Percentiles rank a stretch among this genome's conserved stretches.
Conservation (phyloP, 768 basidiomycete genomes). For the Hypholoma sublateritium region DNA sequence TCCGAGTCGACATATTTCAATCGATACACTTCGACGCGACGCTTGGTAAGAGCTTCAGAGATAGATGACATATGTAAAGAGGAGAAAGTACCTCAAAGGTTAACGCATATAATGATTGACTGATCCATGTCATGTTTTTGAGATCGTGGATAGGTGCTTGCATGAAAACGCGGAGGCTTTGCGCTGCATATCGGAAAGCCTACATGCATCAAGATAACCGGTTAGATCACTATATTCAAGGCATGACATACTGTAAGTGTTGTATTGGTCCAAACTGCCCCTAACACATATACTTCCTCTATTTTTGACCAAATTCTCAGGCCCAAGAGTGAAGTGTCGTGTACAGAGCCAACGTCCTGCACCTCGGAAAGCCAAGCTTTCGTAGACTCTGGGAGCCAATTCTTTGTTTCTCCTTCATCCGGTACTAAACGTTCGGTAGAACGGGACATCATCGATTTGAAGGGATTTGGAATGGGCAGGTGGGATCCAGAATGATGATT, state of each 20-base stretch:
- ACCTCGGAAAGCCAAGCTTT: slow-evolving; percentile 20
- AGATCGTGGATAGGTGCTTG: slow-evolving; percentile 24
- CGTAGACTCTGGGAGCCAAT: slow-evolving; percentile 1
- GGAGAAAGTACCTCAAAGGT: slow-evolving; percentile 34
- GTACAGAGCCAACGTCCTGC: slow-evolving; percentile 21
- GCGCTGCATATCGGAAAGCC: slow-evolving; percentile 38
- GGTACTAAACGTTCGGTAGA: slow-evolving; percentile 45
- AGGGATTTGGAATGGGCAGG: slow-evolving; percentile 56
- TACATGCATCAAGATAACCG: slow-evolving; percentile 14
- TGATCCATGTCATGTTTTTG: slow-evolving; percentile 36
- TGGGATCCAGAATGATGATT: slow-evolving; percentile 21
- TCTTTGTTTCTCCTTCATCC: slow-evolving; percentile 13
- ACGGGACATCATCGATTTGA: slow-evolving; percentile 53
- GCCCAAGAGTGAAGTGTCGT: slow-evolving; percentile 18
- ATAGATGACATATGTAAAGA: background rate
- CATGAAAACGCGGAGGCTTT: slow-evolving; percentile 29
- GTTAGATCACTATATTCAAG: background rate
- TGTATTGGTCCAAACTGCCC: slow-evolving; percentile 47
- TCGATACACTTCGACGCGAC: slow-evolving; percentile 36
- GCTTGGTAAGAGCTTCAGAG: slow-evolving; percentile 24
- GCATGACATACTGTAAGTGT: slow-evolving; percentile 37
- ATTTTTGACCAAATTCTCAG: slow-evolving; percentile 20
- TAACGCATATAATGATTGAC: slow-evolving; percentile 37
- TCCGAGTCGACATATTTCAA: slow-evolving; percentile 34
- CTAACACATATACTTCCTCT: slow-evolving; percentile 30